phyloP scores from a whole-genome alignment of 805 yeast species.

The Wickerhamomyces tratensis region DNA sequence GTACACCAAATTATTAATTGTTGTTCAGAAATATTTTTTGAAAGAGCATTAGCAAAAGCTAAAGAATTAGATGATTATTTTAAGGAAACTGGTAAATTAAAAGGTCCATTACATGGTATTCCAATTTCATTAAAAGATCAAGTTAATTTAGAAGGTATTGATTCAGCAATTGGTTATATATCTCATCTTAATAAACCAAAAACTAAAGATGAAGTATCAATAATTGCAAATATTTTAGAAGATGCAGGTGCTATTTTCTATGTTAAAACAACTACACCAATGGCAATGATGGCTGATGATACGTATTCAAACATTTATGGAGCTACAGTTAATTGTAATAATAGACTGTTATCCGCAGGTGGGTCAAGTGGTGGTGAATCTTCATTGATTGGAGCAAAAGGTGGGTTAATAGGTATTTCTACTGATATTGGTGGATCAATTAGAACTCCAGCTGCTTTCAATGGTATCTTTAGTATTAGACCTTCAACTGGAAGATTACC shows the following conservation, averaged over 20 bases:
- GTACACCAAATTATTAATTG: conserved; percentile 37
- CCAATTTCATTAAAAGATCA: conserved; percentile 48
- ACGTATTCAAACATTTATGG: conserved; percentile 36
- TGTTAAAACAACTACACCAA: conserved; percentile 45
- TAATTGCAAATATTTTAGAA: conserved; percentile 6
- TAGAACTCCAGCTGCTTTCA: conserved; percentile 36
- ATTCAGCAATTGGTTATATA: conserved; percentile 16
- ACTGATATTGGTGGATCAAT: conserved; percentile 46
- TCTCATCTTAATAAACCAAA: conserved; percentile 2
- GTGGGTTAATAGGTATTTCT: conserved; percentile 44
- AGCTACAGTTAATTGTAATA: conserved; percentile 34
- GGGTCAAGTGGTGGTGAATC: conserved; percentile 51
- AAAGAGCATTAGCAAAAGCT: conserved; percentile 46
- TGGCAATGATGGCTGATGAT: conserved; percentile 41
- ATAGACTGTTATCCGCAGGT: conserved; percentile 33
- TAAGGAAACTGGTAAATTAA: conserved; percentile 33
- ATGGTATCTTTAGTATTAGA: conserved; percentile 21
- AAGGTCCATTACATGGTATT: conserved; percentile 55
- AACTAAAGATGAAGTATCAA: conserved; percentile 8
- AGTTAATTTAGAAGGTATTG: conserved; percentile 24
- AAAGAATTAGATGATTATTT: conserved; percentile 37
- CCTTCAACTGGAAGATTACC: not conserved
- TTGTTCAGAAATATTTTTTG: conserved; percentile 27
- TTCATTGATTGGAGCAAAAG: conserved; percentile 32
- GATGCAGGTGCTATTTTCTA: conserved; percentile 38